A percentile compares a stretch with the other conserved stretches of the same genome.
Evolutionary conservation across 345 rosid species (phyloP).

Genomic region (Citrus inodora): DNA sequence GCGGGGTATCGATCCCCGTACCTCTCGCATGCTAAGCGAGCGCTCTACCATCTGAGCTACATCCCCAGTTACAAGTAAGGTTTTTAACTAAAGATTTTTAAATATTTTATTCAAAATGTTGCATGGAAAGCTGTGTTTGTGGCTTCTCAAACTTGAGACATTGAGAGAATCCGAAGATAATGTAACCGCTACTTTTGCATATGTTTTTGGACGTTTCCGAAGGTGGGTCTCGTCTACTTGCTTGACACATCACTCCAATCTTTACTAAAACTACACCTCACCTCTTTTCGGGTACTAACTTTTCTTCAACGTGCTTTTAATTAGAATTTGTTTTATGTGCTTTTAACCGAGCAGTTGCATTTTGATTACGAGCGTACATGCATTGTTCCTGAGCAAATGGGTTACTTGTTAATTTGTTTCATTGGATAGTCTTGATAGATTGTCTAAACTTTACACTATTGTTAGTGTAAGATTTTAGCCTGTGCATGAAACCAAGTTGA

Average conservation of each 20-base stretch:
- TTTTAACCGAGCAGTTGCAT: not conserved
- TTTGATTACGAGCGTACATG: not conserved
- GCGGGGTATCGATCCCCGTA: conserved; percentile 20
- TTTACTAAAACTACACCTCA: not conserved
- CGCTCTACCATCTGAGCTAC: conserved; percentile 75
- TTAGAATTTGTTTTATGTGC: not conserved
- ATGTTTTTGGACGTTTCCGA: not conserved
- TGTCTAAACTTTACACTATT: not conserved
- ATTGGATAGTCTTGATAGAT: not conserved
- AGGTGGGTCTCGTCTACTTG: not conserved
- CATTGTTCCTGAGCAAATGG: not conserved
- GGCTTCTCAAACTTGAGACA: not conserved
- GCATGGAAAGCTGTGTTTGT: too few species aligned
- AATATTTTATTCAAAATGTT: too few species aligned
- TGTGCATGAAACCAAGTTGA: not conserved
- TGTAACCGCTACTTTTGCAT: not conserved
- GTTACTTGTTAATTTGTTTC: not conserved
- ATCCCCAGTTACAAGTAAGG: conserved; percentile 25
- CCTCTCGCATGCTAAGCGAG: conserved; percentile 71
- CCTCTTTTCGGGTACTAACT: not conserved
- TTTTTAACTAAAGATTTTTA: too few species aligned
- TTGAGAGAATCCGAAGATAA: not conserved
- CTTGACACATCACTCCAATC: not conserved
- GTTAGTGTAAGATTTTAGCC: not conserved
- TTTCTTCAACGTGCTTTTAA: not conserved